Conservation (phyloP, 345 rosid species). For the Lagerstroemia speciosa region DNA sequence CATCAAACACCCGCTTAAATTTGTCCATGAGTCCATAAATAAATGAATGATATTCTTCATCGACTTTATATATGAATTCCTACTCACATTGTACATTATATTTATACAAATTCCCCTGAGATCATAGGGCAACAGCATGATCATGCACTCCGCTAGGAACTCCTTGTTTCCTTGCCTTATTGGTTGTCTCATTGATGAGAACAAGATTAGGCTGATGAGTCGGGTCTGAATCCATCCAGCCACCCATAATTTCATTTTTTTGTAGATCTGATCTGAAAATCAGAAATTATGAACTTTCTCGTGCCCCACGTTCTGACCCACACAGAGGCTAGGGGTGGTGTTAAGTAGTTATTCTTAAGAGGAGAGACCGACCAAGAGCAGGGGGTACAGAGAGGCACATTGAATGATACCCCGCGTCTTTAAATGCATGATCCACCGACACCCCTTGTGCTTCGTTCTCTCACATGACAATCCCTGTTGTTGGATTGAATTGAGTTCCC, state of each 20-base stretch:
- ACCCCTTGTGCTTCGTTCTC: background rate
- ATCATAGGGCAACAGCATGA: no score
- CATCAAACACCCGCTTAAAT: no score
- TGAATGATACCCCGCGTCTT: background rate
- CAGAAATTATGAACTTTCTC: background rate
- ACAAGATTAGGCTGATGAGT: background rate
- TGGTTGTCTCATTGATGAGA: background rate
- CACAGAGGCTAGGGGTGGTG: background rate
- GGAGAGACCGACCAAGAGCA: background rate
- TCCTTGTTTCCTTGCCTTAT: background rate
- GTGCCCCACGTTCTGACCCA: background rate
- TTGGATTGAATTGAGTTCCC: background rate
- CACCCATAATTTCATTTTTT: background rate
- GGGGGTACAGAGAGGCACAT: background rate
- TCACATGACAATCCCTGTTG: background rate
- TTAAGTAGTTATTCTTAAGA: background rate
- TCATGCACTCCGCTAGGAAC: no score
- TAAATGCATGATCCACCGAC: slow-evolving; percentile 7
- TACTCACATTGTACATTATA: no score
- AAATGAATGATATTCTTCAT: no score
- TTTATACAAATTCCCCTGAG: no score
- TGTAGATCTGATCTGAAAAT: background rate
- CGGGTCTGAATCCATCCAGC: background rate
- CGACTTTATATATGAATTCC: no score
- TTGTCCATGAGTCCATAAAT: no score